A percentile compares a stretch with the other conserved stretches of the same genome.
phyloP scores from a whole-genome alignment of 805 yeast species.

The Pichia insulana region DNA sequence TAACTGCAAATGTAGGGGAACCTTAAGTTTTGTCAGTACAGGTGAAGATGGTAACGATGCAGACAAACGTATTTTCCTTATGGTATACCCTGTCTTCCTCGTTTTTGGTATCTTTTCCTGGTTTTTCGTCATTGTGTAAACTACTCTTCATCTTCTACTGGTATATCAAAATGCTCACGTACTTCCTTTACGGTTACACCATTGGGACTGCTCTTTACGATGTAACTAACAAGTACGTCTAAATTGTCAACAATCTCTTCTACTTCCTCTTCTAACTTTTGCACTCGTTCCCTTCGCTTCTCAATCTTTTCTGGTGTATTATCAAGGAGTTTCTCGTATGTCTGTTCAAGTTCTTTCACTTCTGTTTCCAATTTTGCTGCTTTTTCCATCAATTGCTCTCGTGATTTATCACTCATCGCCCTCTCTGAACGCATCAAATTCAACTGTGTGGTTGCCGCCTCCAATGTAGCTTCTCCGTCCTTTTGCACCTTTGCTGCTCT shows the following conservation, averaged over 20 bases:
- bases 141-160: conserved; percentile 21
- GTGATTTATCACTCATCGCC: neutral
- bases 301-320: conserved; percentile 3
- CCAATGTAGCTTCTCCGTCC: conserved; percentile 5
- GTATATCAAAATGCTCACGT: conserved; percentile 34
- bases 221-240: conserved; percentile 31
- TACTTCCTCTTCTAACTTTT: conserved; percentile 6
- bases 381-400: conserved; percentile 7
- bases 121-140: conserved; percentile 40
- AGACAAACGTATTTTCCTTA: conserved; percentile 45
- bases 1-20: conserved; percentile 22
- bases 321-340: neutral
- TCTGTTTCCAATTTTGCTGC: conserved; percentile 10
- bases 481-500: conserved; percentile 7
- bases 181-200: conserved; percentile 26
- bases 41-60: conserved; percentile 32
- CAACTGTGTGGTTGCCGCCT: neutral
- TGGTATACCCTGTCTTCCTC: conserved; percentile 45
- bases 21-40: conserved; percentile 10
- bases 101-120: conserved; percentile 46
- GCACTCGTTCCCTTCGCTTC: neutral
- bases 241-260: conserved; percentile 30
- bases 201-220: conserved; percentile 21
- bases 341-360: conserved; percentile 8
- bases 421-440: no score